Evolutionary conservation across 129 eudicot genomes (phyloP), one percentile per base, ranked within the genome.

Genomic region (Saussurea involucrata): DNA sequence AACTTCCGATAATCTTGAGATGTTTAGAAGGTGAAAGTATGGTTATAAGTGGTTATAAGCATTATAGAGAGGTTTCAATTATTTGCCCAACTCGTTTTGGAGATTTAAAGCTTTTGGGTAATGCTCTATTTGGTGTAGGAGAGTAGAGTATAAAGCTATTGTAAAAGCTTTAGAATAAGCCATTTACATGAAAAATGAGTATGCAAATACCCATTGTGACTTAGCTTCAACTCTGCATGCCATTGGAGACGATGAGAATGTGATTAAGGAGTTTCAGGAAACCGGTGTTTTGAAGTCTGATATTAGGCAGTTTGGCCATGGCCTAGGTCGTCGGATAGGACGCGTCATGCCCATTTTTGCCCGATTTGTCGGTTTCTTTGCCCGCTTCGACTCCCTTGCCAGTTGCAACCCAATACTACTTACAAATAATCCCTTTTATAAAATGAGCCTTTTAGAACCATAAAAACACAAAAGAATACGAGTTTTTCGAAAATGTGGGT

Each of bases 201-300:
- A 89, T 72, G 96, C 98, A 0, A 97, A 94, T 82, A 97, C 98
- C 2, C 97, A 94, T 78, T 94, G 98, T 77, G 98, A 94, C 81
- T 73, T 94, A 79, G 98, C 98, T 53, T 94, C 98, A 1, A 97
- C 98, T 7, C 91, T 94, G 79, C 98, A 94, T 69, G 98, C 97
- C 13, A 76, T 87, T 86, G 93, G 93, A 66, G 97, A 94, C 78
- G 97, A 94, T 76, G 98, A 94, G 24, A 89, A 85, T 82, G 97
- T 97, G 9, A 85, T 94, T 77, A 90, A 91, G 83, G 97, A 91
- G 91, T 94, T 94, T 81, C 98, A 94, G 71, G 91, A 91, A 80
- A 97, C 98, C 17, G 87, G 91, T 83, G 98, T 91, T 83, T 75
- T 94, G 81, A 91, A 86, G 68, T 97, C 98, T 24, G 98, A n/a